These are phyloP conservation scores for Paramarasmius palmivorus DNA, from an alignment of 1,284 basidiomycete species.

Conservation along the genomic window DNA sequence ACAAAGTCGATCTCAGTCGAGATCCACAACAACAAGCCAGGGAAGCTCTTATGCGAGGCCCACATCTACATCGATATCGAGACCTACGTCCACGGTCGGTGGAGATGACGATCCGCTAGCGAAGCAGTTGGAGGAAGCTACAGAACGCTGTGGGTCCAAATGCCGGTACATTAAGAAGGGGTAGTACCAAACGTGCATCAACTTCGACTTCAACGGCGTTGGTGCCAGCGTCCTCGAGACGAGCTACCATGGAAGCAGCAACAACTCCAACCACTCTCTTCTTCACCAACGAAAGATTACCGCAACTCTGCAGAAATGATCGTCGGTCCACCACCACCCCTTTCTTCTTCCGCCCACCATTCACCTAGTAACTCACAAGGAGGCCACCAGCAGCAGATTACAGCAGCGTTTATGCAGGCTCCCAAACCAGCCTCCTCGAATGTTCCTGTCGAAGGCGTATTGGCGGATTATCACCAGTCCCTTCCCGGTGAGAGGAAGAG, in stretches of 20 bases:
- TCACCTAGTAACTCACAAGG: constrained; percentile 72
- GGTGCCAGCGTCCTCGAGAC: constrained; percentile 5
- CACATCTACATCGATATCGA: too few relatives aligned
- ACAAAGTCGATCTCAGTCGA: constrained; percentile 62
- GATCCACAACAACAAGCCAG: too few relatives aligned
- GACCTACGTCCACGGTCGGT: too few relatives aligned
- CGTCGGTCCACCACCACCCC: constrained; percentile 65
- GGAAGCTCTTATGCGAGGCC: too few relatives aligned
- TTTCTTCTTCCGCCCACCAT: constrained; percentile 54
- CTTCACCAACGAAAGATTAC: constrained; percentile 45
- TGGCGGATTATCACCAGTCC: constrained; percentile 79
- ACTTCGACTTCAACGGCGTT: not conserved
- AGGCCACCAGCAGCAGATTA: constrained; percentile 48
- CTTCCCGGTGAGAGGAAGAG: constrained; percentile 82
- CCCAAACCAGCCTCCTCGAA: constrained; percentile 37
- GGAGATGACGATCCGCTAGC: constrained; percentile 66
- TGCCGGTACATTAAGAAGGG: constrained; percentile 40
- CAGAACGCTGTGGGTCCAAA: constrained; percentile 35
- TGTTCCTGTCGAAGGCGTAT: constrained; percentile 62
- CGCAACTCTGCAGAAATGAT: constrained; percentile 71
- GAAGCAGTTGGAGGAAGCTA: constrained; percentile 63
- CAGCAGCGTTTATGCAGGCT: constrained; percentile 77
- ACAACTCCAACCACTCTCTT: constrained; percentile 21
- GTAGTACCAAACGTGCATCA: constrained; percentile 30
- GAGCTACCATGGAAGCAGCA: constrained; percentile 24